These are phyloP conservation scores for Aspergillus baeticus DNA, from an alignment of 495 filamentous ascomycete species.

Conservation along the genomic window DNA sequence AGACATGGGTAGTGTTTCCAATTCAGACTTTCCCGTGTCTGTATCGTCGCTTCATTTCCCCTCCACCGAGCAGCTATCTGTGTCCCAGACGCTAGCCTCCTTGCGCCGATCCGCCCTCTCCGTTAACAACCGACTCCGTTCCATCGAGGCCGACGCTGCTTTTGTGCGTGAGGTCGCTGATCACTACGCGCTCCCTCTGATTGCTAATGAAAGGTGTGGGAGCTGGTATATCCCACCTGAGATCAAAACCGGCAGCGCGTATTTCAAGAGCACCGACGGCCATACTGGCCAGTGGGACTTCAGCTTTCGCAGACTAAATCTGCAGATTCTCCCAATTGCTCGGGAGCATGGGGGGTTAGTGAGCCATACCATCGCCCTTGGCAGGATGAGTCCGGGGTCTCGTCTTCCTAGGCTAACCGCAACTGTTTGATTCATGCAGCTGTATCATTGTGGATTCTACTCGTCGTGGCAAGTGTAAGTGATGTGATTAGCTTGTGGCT, in stretches of 20 bases:
- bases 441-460: constrained; percentile 97
- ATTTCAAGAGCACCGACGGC: constrained; percentile 98
- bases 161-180: constrained; percentile 61
- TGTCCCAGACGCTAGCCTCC: constrained; percentile 47
- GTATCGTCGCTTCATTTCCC: constrained; percentile 45
- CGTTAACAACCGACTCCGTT: constrained; percentile 73
- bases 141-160: constrained; percentile 64
- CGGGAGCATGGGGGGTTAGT: constrained; percentile 63
- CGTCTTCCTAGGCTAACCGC: constrained; percentile 4
- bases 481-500: constrained; percentile 10
- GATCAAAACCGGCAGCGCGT: constrained; percentile 67
- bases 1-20: constrained; percentile 22
- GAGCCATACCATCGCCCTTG: constrained; percentile 6
- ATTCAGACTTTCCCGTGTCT: constrained; percentile 32
- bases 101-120: constrained; percentile 75
- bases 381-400: neutral
- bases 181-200: constrained; percentile 64
- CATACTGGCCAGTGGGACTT: constrained; percentile 89
- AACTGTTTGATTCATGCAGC: constrained; percentile 38
- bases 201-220: constrained; percentile 91
- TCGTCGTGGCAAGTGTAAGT: constrained; percentile 77
- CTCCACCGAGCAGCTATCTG: constrained; percentile 34
- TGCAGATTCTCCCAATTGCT: constrained; percentile 69
- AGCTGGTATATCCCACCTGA: constrained; percentile 87
- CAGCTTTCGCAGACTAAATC: constrained; percentile 77